These are phyloP conservation scores for Puya raimondii DNA, from an alignment of 176 grass and related monocot species.

Conservation along the genomic window DNA sequence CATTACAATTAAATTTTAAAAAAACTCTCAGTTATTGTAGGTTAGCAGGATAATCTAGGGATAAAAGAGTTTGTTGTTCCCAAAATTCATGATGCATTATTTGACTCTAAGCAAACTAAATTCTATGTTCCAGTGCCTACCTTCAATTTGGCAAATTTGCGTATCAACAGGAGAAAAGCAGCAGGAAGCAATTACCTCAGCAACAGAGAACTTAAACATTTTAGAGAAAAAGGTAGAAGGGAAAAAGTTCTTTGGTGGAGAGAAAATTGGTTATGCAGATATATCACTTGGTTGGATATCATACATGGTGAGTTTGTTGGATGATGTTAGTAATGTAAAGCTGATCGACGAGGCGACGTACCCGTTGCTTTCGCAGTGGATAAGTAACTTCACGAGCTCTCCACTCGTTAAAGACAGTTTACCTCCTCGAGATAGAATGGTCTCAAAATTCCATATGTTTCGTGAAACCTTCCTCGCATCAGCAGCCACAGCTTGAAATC, in stretches of 20 bases:
- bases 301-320: slow-evolving; percentile 3
- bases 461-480: slow-evolving; percentile 6
- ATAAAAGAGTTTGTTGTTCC: no score
- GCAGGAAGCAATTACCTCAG: slow-evolving; percentile 2
- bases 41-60: no score
- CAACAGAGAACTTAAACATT: slow-evolving; percentile 22
- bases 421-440: slow-evolving; percentile 14
- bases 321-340: slow-evolving; percentile 3
- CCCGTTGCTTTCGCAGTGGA: slow-evolving; percentile 27
- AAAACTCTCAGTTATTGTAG: no score
- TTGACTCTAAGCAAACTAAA: no score
- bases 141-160: slow-evolving; percentile 40
- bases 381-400: slow-evolving; percentile 15
- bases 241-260: slow-evolving; percentile 27
- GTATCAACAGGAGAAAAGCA: slow-evolving; percentile 10
- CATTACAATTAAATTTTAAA: no score
- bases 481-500: neutral
- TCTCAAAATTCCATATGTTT: slow-evolving; percentile 12
- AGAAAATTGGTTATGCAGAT: slow-evolving; percentile 22
- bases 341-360: slow-evolving; percentile 7
- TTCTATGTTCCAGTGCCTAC: slow-evolving; percentile 15
- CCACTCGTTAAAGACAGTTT: slow-evolving; percentile 6
- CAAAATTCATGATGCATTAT: no score
- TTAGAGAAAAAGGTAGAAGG: slow-evolving; percentile 25
- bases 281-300: slow-evolving; percentile 20